These are phyloP conservation scores for Musa schizocarpa DNA, from an alignment of 176 grass and related monocot species.

Conservation along the genomic window DNA sequence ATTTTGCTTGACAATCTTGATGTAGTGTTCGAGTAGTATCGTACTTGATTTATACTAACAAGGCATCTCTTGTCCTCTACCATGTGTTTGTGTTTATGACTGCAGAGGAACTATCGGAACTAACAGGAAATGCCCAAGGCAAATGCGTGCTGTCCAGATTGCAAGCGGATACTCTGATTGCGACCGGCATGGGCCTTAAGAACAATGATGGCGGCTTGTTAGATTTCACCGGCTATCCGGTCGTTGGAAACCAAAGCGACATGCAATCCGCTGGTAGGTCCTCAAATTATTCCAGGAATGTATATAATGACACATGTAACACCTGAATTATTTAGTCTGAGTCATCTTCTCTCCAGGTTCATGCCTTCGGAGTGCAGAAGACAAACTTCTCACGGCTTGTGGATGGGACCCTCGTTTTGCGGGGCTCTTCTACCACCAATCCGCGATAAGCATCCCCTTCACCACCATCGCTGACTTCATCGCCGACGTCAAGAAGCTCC, in stretches of 20 bases:
- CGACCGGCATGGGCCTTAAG: constrained; percentile 27
- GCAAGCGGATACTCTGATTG: neutral
- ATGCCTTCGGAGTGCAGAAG: constrained; percentile 28
- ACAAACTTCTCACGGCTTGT: constrained; percentile 37
- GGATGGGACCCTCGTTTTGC: constrained; percentile 48
- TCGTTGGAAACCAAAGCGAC: constrained; percentile 45
- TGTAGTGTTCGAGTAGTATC: no score
- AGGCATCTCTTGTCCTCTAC: no score
- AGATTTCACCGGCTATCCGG: constrained; percentile 29
- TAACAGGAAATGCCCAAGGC: neutral
- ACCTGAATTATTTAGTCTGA: neutral
- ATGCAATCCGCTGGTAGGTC: constrained; percentile 32
- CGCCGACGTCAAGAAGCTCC: constrained; percentile 41
- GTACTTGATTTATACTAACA: no score
- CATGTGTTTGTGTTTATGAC: no score
- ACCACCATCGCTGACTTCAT: constrained; percentile 31
- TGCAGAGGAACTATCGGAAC: constrained; percentile 11
- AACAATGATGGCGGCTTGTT: constrained; percentile 15
- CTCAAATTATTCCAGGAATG: no score
- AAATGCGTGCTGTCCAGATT: constrained; percentile 24
- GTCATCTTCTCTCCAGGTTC: neutral
- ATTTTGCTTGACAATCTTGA: neutral
- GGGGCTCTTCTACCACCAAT: constrained; percentile 38
- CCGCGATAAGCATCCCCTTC: constrained; percentile 38
- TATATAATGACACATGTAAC: no score